These are phyloP conservation scores for Blastomyces silverae DNA, from an alignment of 2,329 filamentous ascomycete genomes.

Conservation along the genomic window DNA sequence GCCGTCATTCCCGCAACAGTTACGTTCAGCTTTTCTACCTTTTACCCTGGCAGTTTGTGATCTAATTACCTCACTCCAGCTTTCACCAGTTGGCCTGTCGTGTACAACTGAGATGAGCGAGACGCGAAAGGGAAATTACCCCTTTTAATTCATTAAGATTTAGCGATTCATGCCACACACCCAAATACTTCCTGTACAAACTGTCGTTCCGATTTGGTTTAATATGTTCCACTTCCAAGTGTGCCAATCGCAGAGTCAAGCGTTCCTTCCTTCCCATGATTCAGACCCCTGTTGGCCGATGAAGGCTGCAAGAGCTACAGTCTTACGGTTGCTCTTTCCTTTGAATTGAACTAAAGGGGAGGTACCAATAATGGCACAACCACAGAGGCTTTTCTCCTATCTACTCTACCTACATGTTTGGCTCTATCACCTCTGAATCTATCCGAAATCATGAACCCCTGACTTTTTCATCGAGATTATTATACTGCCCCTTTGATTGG, in stretches of 20 bases:
- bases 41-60: background rate
- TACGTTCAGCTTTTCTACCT: background rate
- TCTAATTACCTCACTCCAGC: background rate
- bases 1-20: background rate
- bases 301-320: background rate
- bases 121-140: background rate
- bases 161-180: background rate
- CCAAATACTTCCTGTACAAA: background rate
- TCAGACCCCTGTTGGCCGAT: background rate
- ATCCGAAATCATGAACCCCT: background rate
- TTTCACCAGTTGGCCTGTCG: background rate
- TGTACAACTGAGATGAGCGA: background rate
- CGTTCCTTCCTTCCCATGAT: background rate
- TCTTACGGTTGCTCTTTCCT: background rate
- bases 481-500: background rate
- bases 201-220: background rate
- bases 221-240: background rate
- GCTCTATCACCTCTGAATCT: background rate
- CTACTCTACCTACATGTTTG: background rate
- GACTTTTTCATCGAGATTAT: background rate
- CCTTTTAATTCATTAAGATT: background rate
- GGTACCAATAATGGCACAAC: background rate
- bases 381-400: background rate
- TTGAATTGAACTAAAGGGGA: background rate
- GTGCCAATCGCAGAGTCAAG: background rate